Evolutionary conservation across 257 asterid species (phyloP), one percentile per base, ranked within the genome.

Genomic region (Euphrasia confusa): DNA sequence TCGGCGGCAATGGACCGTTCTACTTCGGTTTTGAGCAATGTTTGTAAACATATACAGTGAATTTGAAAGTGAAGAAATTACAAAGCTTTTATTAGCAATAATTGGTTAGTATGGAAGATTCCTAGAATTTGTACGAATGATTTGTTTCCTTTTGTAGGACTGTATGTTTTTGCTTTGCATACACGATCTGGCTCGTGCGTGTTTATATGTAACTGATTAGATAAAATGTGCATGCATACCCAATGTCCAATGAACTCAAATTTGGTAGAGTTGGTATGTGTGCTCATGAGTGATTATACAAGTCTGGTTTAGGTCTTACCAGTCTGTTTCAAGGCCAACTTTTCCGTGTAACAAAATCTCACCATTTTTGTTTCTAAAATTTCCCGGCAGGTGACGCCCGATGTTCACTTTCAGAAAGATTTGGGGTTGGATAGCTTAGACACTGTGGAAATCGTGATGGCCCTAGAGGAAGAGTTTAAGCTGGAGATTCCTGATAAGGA

Each of bases 361-460:
- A 54, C 54, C 58, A 6, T 52, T 53, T 67, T 39, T 14, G 32
- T 5, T 67, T 58, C 59, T 61, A 12, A 17, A 14, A 50, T 2
- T n/a, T 12, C n/a, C 56, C 5, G 60, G 57, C 90, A 90, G 97
- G 95, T 90, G 61, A 80, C 82, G 48, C 84, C 95, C 17, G 90
- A 84, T 54, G 95, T 79, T 60, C 92, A 87, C 74, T 84, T 90
- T 54, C 88, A 83, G 74, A 84, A 87, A 69, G 95, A 89, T 72
- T 75, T 87, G 73, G 95, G 94, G 58, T 71, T 89, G 68, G 97
- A 86, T 74, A 89, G 97, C 85, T 86, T 89, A 69, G 97, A 86
- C 81, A 84, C 63, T 1, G 95, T 89, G 66, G 97, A 89, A 81
- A 81, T 89, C 42, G 95, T 89, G 64, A 89, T 89, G 94, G 95